Evolutionary conservation across 2,329 filamentous ascomycete genomes (phyloP).

Genomic region (Aspergillus ruber): DNA sequence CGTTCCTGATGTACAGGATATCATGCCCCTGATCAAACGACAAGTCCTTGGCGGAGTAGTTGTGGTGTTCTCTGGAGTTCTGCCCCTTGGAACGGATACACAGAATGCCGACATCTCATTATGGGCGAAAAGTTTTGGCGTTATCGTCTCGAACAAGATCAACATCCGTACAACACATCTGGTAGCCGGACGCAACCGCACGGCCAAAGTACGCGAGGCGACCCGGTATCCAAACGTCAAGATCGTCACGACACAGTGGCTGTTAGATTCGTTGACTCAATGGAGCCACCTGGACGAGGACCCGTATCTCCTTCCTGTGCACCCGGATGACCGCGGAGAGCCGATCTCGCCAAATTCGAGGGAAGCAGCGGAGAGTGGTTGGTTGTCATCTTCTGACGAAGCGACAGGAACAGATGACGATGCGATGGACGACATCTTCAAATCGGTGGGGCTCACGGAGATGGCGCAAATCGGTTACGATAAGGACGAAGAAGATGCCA

Average conservation of each 20-base stretch:
- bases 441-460: conserved; percentile 46
- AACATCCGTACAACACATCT: conserved; percentile 45
- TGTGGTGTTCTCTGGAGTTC: conserved; percentile 84
- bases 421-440: conserved; percentile 42
- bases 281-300: conserved; percentile 77
- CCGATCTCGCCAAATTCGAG: conserved; percentile 35
- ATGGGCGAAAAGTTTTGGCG: conserved; percentile 83
- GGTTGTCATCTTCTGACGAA: conserved; percentile 42
- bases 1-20: conserved; percentile 76
- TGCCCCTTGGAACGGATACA: conserved; percentile 74
- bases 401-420: conserved; percentile 44
- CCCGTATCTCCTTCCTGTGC: conserved; percentile 70
- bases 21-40: conserved; percentile 77
- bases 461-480: conserved; percentile 50
- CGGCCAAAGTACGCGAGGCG: conserved; percentile 85
- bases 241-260: conserved; percentile 88
- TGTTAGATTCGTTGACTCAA: conserved; percentile 73
- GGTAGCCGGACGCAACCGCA: conserved; percentile 58
- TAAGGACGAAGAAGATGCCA: conserved; percentile 56
- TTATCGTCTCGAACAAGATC: conserved; percentile 45
- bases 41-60: conserved; percentile 67
- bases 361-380: conserved; percentile 41
- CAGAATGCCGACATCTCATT: conserved; percentile 78
- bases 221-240: conserved; percentile 72
- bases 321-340: conserved; percentile 57